These are phyloP conservation scores for Stereum hirsutum DNA, from an alignment of 1,284 basidiomycete species.

Conservation along the genomic window DNA sequence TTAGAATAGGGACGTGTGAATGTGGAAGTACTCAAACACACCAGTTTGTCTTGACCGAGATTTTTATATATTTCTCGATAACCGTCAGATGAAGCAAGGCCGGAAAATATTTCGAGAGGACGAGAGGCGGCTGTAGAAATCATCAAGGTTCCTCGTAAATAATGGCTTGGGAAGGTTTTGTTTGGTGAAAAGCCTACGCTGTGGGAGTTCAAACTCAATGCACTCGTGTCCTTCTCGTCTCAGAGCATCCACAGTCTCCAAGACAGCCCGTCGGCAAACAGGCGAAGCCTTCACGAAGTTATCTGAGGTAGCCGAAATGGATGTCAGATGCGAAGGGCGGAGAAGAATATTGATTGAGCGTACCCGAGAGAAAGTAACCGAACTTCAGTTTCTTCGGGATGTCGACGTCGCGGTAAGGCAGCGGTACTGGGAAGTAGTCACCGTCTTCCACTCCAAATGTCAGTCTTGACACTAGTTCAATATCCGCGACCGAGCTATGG, in stretches of 20 bases:
- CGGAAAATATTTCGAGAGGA: slow-evolving; percentile 57
- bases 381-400: slow-evolving; percentile 53
- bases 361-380: slow-evolving; percentile 63
- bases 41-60: too few species aligned
- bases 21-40: too few species aligned
- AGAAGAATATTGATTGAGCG: too few species aligned
- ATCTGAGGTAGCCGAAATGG: slow-evolving; percentile 30
- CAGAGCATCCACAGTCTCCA: slow-evolving; percentile 64
- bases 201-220: slow-evolving; percentile 49
- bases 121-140: slow-evolving; percentile 41
- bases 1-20: too few species aligned
- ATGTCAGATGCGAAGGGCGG: too few species aligned
- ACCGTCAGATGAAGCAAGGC: slow-evolving; percentile 66
- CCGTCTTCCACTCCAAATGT: slow-evolving; percentile 44
- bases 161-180: too few species aligned
- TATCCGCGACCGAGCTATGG: slow-evolving; percentile 46
- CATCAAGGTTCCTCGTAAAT: too few species aligned
- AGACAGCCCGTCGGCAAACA: slow-evolving; percentile 69
- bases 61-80: too few species aligned
- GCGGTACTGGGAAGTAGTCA: slow-evolving; percentile 34
- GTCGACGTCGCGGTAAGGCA: slow-evolving; percentile 49
- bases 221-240: slow-evolving; percentile 69
- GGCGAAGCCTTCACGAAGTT: slow-evolving; percentile 65
- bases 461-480: slow-evolving; percentile 47
- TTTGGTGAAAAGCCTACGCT: slow-evolving; percentile 25